Conservation (phyloP, 1,139 yeast species). For the Yamadazyma sp. region DNA sequence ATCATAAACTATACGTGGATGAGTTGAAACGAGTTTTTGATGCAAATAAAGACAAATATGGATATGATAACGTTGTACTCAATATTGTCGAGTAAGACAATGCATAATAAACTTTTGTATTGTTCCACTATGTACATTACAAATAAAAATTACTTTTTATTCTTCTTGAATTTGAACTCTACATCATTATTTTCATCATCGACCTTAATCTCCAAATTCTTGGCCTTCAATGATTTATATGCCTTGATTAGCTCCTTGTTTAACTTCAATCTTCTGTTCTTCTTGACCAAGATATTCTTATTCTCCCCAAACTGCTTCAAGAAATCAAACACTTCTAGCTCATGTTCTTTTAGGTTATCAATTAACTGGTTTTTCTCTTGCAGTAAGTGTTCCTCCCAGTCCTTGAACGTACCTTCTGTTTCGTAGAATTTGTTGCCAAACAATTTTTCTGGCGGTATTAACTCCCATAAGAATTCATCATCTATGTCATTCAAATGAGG, state of each 20-base stretch:
- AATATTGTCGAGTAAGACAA: slow-evolving; percentile 38
- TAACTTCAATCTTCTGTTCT: slow-evolving; percentile 30
- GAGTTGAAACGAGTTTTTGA: slow-evolving; percentile 67
- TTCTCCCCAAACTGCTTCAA: slow-evolving; percentile 13
- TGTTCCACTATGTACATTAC: slow-evolving; percentile 3
- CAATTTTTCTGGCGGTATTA: slow-evolving; percentile 35
- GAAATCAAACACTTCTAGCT: slow-evolving; percentile 15
- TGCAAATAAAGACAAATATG: slow-evolving; percentile 63
- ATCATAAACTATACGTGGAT: slow-evolving; percentile 71
- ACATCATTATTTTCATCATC: slow-evolving; percentile 12
- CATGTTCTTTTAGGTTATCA: slow-evolving; percentile 13
- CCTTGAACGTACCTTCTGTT: slow-evolving; percentile 29
- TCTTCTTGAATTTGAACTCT: slow-evolving; percentile 14
- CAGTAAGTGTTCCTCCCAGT: slow-evolving; percentile 33
- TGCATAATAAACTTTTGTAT: neutral
- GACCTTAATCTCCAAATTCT: slow-evolving; percentile 14
- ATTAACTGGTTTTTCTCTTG: slow-evolving; percentile 12
- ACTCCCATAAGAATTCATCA: slow-evolving; percentile 43
- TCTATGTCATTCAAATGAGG: slow-evolving; percentile 36
- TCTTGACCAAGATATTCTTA: slow-evolving; percentile 17
- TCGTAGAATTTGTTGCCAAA: slow-evolving; percentile 43
- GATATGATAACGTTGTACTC: slow-evolving; percentile 49
- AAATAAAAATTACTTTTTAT: slow-evolving; percentile 3
- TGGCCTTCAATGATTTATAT: slow-evolving; percentile 22
- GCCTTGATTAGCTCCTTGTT: slow-evolving; percentile 29